A percentile compares a stretch with the other conserved stretches of the same genome.
These are phyloP conservation scores for Trypanosoma conorhini DNA, from an alignment of 208 protist genomes.

Conservation along the genomic window DNA sequence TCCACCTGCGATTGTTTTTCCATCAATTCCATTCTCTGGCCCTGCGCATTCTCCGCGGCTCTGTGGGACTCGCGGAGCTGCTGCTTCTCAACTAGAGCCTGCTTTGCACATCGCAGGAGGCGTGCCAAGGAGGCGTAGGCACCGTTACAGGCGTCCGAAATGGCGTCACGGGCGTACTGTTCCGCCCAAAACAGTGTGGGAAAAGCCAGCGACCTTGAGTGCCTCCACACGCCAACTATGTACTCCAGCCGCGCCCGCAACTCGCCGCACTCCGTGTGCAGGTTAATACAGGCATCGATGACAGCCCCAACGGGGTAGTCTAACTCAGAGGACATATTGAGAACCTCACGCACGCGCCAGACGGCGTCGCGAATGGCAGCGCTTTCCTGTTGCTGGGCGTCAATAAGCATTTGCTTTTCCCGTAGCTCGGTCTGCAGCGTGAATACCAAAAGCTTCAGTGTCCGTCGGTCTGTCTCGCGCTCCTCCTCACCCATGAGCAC, in stretches of 20 bases:
- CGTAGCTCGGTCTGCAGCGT: constrained; percentile 51
- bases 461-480: constrained; percentile 40
- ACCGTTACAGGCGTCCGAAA: constrained; percentile 24
- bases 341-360: constrained; percentile 31
- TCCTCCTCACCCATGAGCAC: constrained; percentile 42
- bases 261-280: constrained; percentile 20
- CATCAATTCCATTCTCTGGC: constrained; percentile 3
- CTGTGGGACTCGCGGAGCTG: not conserved
- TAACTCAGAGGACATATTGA: constrained; percentile 53
- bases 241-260: constrained; percentile 23
- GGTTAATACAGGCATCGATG: constrained; percentile 31
- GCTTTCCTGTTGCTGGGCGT: constrained; percentile 44
- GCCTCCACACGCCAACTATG: constrained; percentile 21
- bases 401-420: constrained; percentile 55
- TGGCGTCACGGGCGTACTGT: constrained; percentile 22
- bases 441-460: constrained; percentile 37
- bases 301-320: constrained; percentile 38
- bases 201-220: constrained; percentile 19
- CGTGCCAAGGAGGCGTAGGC: not conserved
- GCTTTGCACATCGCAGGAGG: constrained; percentile 3
- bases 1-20: constrained; percentile 16
- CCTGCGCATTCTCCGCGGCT: constrained; percentile 10
- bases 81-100: constrained; percentile 11
- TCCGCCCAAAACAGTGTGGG: constrained; percentile 30
- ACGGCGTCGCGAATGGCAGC: constrained; percentile 37